phyloP scores from a whole-genome alignment of 2,329 filamentous ascomycete genomes.

The Colletotrichum tamarilloi region DNA sequence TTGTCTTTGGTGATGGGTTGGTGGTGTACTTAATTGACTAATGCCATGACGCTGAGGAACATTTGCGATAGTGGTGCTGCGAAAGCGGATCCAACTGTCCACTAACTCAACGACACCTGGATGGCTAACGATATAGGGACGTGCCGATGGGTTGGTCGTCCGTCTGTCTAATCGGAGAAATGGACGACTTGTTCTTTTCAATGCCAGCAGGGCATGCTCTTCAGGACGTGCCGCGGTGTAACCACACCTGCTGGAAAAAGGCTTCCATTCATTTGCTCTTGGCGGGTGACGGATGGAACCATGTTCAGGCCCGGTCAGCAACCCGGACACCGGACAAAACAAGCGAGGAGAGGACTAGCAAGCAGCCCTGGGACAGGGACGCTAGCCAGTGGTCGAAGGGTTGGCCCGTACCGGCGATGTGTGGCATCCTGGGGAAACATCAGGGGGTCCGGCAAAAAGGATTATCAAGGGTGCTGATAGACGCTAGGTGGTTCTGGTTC shows the following conservation, averaged over 20 bases:
- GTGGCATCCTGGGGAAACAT: slow-evolving; percentile 17
- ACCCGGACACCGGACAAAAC: neutral
- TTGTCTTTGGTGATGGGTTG: neutral
- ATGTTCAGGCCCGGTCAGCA: neutral
- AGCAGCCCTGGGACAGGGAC: slow-evolving; percentile 3
- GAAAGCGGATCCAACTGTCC: slow-evolving; percentile 4
- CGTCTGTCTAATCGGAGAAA: slow-evolving; percentile 13
- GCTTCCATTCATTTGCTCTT: slow-evolving; percentile 9
- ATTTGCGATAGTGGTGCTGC: slow-evolving; percentile 1
- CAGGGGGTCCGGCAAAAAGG: slow-evolving; percentile 20
- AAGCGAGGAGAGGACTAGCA: neutral
- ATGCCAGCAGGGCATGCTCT: slow-evolving; percentile 8
- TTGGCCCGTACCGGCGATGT: slow-evolving; percentile 26
- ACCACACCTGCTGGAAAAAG: neutral
- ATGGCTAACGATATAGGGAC: slow-evolving; percentile 15
- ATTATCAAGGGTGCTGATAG: neutral
- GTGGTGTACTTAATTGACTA: neutral
- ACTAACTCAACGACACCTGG: slow-evolving; percentile 8
- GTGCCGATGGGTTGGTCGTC: slow-evolving; percentile 10
- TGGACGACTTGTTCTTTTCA: slow-evolving; percentile 5
- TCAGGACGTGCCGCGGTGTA: slow-evolving; percentile 12
- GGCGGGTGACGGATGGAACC: slow-evolving; percentile 16
- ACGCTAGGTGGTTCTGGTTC: slow-evolving; percentile 2
- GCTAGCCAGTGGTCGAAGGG: slow-evolving; percentile 21
- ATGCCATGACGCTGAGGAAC: slow-evolving; percentile 13